Percentiles rank a stretch among this genome's conserved stretches.
Evolutionary conservation across 331 rosid genomes (phyloP).

Genomic region (Pyrus hybrid): DNA sequence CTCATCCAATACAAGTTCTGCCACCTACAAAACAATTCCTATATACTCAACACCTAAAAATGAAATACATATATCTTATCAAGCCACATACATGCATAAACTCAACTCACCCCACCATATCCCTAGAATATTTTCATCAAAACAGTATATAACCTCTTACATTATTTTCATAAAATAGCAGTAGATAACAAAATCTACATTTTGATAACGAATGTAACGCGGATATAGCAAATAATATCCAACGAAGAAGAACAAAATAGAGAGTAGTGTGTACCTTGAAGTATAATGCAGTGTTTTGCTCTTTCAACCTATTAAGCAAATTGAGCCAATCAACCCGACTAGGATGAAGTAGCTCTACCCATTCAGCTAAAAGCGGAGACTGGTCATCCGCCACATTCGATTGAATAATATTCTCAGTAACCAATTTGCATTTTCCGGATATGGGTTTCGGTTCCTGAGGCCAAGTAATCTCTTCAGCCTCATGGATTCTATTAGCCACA

Average conservation of each 20-base stretch:
- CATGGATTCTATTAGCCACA: slow-evolving; percentile 64
- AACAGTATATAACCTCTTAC: too few relatives aligned
- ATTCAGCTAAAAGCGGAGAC: slow-evolving; percentile 52
- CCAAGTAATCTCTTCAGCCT: slow-evolving; percentile 53
- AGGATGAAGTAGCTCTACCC: slow-evolving; percentile 78
- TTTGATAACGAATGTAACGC: too few relatives aligned
- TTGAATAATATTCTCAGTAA: slow-evolving; percentile 45
- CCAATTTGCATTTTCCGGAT: slow-evolving; percentile 58
- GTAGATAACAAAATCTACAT: too few relatives aligned
- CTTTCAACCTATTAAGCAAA: slow-evolving; percentile 63
- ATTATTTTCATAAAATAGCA: too few relatives aligned
- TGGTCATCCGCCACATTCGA: slow-evolving; percentile 45
- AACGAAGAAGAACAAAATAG: too few relatives aligned
- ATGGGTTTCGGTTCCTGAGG: slow-evolving; percentile 63
- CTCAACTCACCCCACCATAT: background rate
- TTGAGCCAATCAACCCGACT: slow-evolving; percentile 61
- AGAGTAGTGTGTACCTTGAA: slow-evolving; percentile 40
- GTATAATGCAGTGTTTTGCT: slow-evolving; percentile 36
- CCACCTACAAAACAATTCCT: slow-evolving; percentile 44
- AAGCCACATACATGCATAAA: background rate
- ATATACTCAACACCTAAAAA: background rate
- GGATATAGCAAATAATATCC: too few relatives aligned
- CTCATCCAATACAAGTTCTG: slow-evolving; percentile 59
- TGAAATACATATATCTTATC: background rate
- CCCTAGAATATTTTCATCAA: background rate